These are phyloP conservation scores for Yamadazyma diospyri DNA, from an alignment of 1,139 yeast genomes.

Conservation along the genomic window DNA sequence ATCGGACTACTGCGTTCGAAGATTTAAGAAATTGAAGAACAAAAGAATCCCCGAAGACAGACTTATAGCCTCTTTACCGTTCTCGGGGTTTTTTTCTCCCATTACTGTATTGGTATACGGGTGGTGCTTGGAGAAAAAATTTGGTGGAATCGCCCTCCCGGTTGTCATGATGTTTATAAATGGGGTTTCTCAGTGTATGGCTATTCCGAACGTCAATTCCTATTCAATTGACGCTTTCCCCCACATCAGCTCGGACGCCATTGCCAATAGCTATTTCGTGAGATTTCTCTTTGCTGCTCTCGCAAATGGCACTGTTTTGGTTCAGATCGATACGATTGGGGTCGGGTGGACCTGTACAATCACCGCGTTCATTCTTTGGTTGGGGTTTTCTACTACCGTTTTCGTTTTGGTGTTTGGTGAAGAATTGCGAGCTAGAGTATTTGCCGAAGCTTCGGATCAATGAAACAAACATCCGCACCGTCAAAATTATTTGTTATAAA, in stretches of 20 bases:
- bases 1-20: slow-evolving; percentile 42
- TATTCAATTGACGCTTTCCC: slow-evolving; percentile 42
- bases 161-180: slow-evolving; percentile 42
- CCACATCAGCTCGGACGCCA: slow-evolving; percentile 43
- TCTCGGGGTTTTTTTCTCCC: slow-evolving; percentile 37
- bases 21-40: slow-evolving; percentile 29
- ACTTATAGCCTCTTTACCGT: slow-evolving; percentile 31
- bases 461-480: slow-evolving; percentile 1
- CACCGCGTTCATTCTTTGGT: slow-evolving; percentile 28
- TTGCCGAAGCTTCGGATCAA: neutral
- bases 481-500: no score
- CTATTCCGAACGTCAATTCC: slow-evolving; percentile 47
- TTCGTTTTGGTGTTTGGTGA: slow-evolving; percentile 13
- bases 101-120: slow-evolving; percentile 44
- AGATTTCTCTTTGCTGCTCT: slow-evolving; percentile 48
- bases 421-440: neutral
- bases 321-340: slow-evolving; percentile 42
- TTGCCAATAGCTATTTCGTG: slow-evolving; percentile 46
- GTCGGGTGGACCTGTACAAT: slow-evolving; percentile 50
- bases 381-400: slow-evolving; percentile 18
- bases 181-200: slow-evolving; percentile 46
- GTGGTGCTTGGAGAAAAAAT: slow-evolving; percentile 43
- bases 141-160: slow-evolving; percentile 53
- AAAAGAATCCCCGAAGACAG: slow-evolving; percentile 51
- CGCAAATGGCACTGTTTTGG: slow-evolving; percentile 44